These are phyloP conservation scores for Cymbopogon flexuosus DNA, from an alignment of 202 grass and related monocot species.

Conservation along the genomic window DNA sequence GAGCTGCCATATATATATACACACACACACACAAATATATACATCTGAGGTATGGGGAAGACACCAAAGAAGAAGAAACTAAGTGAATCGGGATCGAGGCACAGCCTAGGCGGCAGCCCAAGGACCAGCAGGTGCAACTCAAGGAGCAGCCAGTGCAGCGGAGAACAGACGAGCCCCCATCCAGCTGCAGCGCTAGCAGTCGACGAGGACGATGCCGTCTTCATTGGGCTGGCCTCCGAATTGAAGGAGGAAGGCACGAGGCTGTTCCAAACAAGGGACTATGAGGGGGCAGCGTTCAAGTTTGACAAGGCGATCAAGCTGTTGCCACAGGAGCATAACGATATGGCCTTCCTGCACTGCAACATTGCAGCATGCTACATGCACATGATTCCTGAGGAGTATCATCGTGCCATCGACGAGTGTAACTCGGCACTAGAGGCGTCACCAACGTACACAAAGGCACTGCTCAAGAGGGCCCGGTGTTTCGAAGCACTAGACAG, in stretches of 20 bases:
- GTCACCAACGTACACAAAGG: slow-evolving; percentile 64
- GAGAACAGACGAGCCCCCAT: slow-evolving; percentile 21
- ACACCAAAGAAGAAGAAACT: slow-evolving; percentile 55
- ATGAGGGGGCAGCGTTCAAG: slow-evolving; percentile 55
- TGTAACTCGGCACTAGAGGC: slow-evolving; percentile 69
- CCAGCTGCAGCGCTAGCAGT: slow-evolving; percentile 4
- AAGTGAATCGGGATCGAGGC: slow-evolving; percentile 41
- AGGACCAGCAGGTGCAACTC: slow-evolving; percentile 37
- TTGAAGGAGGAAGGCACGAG: slow-evolving; percentile 74
- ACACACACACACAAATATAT: not conserved
- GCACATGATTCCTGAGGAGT: slow-evolving; percentile 70
- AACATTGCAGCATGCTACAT: slow-evolving; percentile 83
- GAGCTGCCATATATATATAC: no score
- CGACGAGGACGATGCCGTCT: slow-evolving; percentile 39
- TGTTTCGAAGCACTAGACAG: slow-evolving; percentile 73
- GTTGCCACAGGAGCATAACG: slow-evolving; percentile 56
- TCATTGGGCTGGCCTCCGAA: slow-evolving; percentile 44
- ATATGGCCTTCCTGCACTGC: slow-evolving; percentile 63
- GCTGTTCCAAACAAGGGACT: slow-evolving; percentile 71
- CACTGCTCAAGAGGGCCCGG: slow-evolving; percentile 70
- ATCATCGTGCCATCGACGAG: slow-evolving; percentile 54
- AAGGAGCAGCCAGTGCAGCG: slow-evolving; percentile 32
- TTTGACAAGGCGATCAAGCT: slow-evolving; percentile 74
- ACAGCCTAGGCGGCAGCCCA: slow-evolving; percentile 34
- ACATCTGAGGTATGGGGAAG: slow-evolving; percentile 55